Evolutionary conservation across 2,329 filamentous ascomycete genomes (phyloP), one percentile per base, ranked within the genome.

Genomic region (Pseudogymnoascus sp.): DNA sequence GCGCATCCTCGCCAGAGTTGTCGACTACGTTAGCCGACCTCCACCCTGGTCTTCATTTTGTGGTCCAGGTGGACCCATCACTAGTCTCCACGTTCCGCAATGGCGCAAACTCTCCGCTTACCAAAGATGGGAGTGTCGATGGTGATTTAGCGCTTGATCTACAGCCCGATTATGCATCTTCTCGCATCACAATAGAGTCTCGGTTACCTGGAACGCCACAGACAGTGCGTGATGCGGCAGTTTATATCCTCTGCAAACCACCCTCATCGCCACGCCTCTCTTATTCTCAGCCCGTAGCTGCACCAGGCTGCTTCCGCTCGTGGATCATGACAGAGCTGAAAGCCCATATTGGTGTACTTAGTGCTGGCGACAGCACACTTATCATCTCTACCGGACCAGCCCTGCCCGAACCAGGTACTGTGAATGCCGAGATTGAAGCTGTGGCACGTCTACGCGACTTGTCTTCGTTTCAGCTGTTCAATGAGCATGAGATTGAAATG

Each of bases 201-300:
- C 66, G 73, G 8, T 59, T 62, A 2, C 67, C 63, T 5, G 72
- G 67, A 1, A 64, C 65, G 16, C 66, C 62, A 8, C 74, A 74
- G 65, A 65, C 59, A 11, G 69, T 74, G 16, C 63, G 61, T 10
- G 69, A 75, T 62, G 75, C 73, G 0, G 70, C 71, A 3, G 69
- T 76, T 3, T 77, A 76, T 65, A 70, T 76, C 31, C 53, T 76
- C 4, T 70, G 69, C 40, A 64, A 73, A 5, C 65, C 69, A 0
- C 68, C 67, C 35, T 61, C 66, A 6, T 65, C 66, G 16, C 64
- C 67, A 1, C 56, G 6, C 7, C 6, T 24, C n/a, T 50, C 62
- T 10, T 38, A 64, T 35, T 35, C 33, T 35, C 33, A 35, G 19
- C 65, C 67, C 1, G 50, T 5, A 14, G 7, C 26, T 16, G 47